phyloP scores from a whole-genome alignment of 805 yeast genomes.

The Ogataea chonburiensis region DNA sequence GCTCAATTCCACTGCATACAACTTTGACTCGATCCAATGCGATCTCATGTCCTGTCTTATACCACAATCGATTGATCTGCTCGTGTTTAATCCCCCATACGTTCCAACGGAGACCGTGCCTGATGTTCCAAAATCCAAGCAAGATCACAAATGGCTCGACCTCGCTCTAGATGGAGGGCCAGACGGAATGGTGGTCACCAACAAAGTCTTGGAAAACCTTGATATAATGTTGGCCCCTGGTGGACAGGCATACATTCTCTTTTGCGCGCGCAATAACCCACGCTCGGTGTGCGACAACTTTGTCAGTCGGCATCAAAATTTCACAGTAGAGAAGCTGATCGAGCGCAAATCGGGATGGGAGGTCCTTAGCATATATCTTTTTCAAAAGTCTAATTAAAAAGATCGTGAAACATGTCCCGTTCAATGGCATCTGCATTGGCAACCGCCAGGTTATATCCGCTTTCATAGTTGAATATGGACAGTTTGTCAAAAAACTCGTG shows the following conservation, averaged over 20 bases:
- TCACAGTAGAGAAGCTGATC: slow-evolving; percentile 55
- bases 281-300: slow-evolving; percentile 51
- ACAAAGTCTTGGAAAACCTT: slow-evolving; percentile 54
- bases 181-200: slow-evolving; percentile 87
- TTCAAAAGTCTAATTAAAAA: slow-evolving; percentile 43
- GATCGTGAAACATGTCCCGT: slow-evolving; percentile 58
- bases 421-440: slow-evolving; percentile 48
- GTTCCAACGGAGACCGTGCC: slow-evolving; percentile 88
- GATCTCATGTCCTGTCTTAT: slow-evolving; percentile 54
- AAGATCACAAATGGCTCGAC: slow-evolving; percentile 69
- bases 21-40: slow-evolving; percentile 53
- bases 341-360: slow-evolving; percentile 95
- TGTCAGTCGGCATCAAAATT: slow-evolving; percentile 35
- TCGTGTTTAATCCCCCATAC: slow-evolving; percentile 94
- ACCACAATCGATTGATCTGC: slow-evolving; percentile 54
- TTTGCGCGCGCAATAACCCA: slow-evolving; percentile 90
- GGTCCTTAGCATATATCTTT: slow-evolving; percentile 72
- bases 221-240: slow-evolving; percentile 47
- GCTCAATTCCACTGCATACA: slow-evolving; percentile 22
- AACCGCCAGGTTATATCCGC: slow-evolving; percentile 51
- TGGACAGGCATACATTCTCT: slow-evolving; percentile 85
- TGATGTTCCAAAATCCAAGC: slow-evolving; percentile 41
- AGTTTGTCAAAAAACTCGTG: slow-evolving; percentile 65
- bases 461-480: slow-evolving; percentile 63
- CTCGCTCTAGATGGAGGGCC: slow-evolving; percentile 87